Evolutionary conservation across 2,329 filamentous ascomycete species (phyloP), one percentile per base, ranked within the genome.

Genomic region (Hypoxylon sp.): DNA sequence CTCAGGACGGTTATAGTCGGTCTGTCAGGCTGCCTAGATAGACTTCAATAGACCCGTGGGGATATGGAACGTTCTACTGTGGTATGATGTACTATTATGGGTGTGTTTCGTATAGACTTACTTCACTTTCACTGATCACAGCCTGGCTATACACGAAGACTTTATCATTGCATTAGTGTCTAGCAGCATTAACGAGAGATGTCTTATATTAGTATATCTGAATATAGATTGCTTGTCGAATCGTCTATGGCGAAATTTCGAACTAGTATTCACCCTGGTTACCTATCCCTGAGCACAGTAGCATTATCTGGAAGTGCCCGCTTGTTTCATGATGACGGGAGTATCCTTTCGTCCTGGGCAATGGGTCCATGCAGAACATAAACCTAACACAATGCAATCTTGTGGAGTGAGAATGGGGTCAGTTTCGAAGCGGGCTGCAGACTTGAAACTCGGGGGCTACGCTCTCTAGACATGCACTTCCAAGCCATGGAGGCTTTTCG

Each of bases 361-460:
- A 41, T 55, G 30, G 49, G 48, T 23, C 45, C 25, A 50, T 58
- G 65, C 28, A 60, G 32, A 59, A 58, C 50, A 57, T n/a, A 21
- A 65, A 34, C 17, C 30, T n/a, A 43, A 30, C 55, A 36, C 53
- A 60, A 60, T 60, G 46, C 56, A 53, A 28, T 61, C 46, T 60
- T 55, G 52, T 38, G 61, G 41, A 55, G 43, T 67, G 50, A 46
- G 23, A 23, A 67, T 64, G 67, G 61, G 63, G 60, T 43, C 48
- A 32, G 23, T 45, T 58, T 52, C 13, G 51, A 56, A 60, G 61
- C 51, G 50, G 62, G 62, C 59, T 32, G 65, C 65, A 55, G 61
- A 41, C 59, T 13, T 65, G 67, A 70, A 68, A 68, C 61, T 51
- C 49, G 56, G 65, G 68, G 68, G 67, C 60, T 62, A 53, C 64